Conservation (phyloP, 805 yeast genomes). For the Isabelozyma gotoi region DNA sequence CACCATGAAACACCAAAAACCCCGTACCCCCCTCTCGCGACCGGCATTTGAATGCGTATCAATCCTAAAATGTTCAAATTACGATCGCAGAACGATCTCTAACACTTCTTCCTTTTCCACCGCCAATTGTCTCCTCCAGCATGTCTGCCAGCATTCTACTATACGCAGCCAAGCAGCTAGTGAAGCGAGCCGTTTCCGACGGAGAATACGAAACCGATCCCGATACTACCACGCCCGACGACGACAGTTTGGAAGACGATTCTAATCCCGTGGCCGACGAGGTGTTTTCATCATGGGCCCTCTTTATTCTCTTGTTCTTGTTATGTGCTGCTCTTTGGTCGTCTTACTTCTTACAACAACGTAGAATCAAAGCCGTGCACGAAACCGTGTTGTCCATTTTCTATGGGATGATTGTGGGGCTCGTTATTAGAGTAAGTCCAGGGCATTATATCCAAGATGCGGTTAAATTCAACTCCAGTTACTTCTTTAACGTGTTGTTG, state of each 20-base stretch:
- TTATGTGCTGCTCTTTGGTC: conserved; percentile 93
- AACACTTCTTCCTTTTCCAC: too few relatives aligned
- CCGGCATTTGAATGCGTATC: too few relatives aligned
- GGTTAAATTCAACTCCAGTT: conserved; percentile 90
- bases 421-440: conserved; percentile 85
- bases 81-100: too few relatives aligned
- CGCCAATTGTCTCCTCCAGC: not conserved
- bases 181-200: conserved; percentile 31
- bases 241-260: conserved; percentile 50
- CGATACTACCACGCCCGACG: conserved; percentile 45
- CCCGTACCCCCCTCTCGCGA: too few relatives aligned
- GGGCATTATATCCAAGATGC: conserved; percentile 98
- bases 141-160: conserved; percentile 18
- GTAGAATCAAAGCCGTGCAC: conserved; percentile 91
- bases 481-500: conserved; percentile 87
- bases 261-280: conserved; percentile 90
- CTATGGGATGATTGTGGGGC: conserved; percentile 95
- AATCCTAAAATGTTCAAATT: too few relatives aligned
- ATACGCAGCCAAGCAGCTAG: conserved; percentile 19
- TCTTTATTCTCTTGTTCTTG: conserved; percentile 78
- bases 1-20: too few relatives aligned
- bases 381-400: conserved; percentile 95
- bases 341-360: conserved; percentile 86
- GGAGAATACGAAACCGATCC: conserved; percentile 36
- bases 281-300: conserved; percentile 96